Evolutionary conservation across 208 protist genomes (phyloP).

Genomic region (Crithidia thermophila): DNA sequence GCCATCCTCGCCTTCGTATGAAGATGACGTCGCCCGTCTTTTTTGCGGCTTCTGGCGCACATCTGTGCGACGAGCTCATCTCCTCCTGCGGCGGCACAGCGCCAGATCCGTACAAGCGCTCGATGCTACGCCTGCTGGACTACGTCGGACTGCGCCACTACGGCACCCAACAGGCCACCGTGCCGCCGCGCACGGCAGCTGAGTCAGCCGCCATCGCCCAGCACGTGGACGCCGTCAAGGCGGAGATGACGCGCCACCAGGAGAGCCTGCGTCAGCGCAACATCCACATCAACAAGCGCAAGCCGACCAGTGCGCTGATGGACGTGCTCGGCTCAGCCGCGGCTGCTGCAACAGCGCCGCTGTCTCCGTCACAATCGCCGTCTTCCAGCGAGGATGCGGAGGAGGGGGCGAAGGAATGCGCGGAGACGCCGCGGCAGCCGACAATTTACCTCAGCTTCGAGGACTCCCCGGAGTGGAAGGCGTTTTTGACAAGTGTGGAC

Average conservation of each 20-base stretch:
- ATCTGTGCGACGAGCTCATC: slow-evolving; percentile 11
- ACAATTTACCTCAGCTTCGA: slow-evolving; percentile 69
- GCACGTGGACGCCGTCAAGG: slow-evolving; percentile 17
- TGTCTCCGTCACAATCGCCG: not conserved
- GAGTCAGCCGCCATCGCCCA: slow-evolving; percentile 31
- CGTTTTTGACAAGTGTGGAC: slow-evolving; percentile 41
- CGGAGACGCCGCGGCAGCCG: slow-evolving; percentile 9
- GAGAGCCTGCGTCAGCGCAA: slow-evolving; percentile 30
- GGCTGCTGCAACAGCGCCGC: not conserved
- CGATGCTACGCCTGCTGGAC: slow-evolving; percentile 53
- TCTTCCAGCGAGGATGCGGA: not conserved
- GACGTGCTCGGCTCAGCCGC: slow-evolving; percentile 9
- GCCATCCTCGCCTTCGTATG: not conserved
- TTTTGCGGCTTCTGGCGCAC: not conserved
- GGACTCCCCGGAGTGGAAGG: slow-evolving; percentile 73
- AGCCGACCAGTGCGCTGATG: slow-evolving; percentile 6
- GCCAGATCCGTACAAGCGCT: slow-evolving; percentile 62
- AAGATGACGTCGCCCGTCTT: not conserved
- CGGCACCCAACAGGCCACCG: slow-evolving; percentile 38
- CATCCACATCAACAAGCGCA: slow-evolving; percentile 23
- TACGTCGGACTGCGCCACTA: slow-evolving; percentile 65
- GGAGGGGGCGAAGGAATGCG: not conserved
- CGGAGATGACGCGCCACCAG: slow-evolving; percentile 16
- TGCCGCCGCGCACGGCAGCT: slow-evolving; percentile 38
- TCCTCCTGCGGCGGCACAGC: slow-evolving; percentile 12